Base-by-base conservation (phyloP, 208 protist genomes). In the Acanthamoeba divionensis region DNA sequence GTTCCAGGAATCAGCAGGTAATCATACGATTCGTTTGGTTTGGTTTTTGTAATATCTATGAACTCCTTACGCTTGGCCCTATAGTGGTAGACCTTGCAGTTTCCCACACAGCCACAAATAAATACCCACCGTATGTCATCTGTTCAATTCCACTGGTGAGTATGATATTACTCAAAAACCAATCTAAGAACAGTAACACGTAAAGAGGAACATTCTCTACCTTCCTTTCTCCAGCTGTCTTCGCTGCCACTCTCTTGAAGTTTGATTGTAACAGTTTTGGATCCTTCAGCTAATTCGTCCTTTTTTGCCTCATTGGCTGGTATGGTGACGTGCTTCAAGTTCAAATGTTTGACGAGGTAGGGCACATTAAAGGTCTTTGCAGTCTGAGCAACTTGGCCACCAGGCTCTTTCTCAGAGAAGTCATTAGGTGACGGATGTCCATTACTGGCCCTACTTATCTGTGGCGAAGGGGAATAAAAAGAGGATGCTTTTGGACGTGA, bases 81-180 rank as follows among this genome's bases (percentile, higher is more conserved):
- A 36, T 80, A 80, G 21, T 80, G 69, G 69, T 80, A 80, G 26
- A 80, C 47, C 36, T 80, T 80, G 69, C 47, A 26, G 69, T 80
- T 80, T 24, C 69, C 69, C 69, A 80, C 69, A 24, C 50, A 24
- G 2, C 69, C 69, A 31, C 50, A 44, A 12, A 80, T 50, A 31
- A 80, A 80, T 13, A 50, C 69, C 21, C 57, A 80, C 36, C 69
- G 38, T 24, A 80, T 80, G 5, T 80, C 69, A 55, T 80, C 69
- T 80, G 69, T 21, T 33, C n/a, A 63, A 29, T 63, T 6, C 1
- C n/a, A n/a, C 21, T 62, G 3, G 54, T 62, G n/a, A 29, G 26
- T 29, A 62, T 29, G n/a, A n/a, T n/a, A n/a, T 29, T 29, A 62
- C 54, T n/a, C 36, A 41, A 41, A 1, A 41, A 41, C 36, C 36